Base-by-base conservation (phyloP, 2,329 filamentous ascomycete species). In the Stachybotrys echinatus region DNA sequence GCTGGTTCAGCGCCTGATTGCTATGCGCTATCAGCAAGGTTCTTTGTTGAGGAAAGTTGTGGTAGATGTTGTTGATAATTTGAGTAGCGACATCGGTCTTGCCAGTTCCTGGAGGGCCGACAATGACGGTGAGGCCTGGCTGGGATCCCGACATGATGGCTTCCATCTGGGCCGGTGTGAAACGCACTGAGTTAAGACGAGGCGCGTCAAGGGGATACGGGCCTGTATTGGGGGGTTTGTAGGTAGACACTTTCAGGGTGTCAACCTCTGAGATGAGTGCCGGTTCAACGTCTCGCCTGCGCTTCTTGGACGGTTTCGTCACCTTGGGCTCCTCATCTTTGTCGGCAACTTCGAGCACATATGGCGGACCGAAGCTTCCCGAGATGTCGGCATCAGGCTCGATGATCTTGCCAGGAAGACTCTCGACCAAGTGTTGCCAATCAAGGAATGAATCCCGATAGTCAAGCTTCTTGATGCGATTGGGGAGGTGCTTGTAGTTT, bases 81-180 rank as follows among this genome's bases (percentile, higher is more conserved):
- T 99, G 94, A 5, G 92, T 96, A 45, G 91, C 92, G 48, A 99
- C 94, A 69, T 99, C 94, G n/a, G 94, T 99, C 74, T 99, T 99
- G 54, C 95, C 94, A 6, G 94, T 99, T 49, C 94, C 94, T 7
- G 94, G 94, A 48, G 94, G 94, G 1, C 94, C 94, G 54, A 99
- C 89, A 58, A 99, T 87, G 45, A 99, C 82, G 1, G 92, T 96
- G 47, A 99, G 77, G 19, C 95, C 94, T 34, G 94, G 92, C 61
- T 99, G 95, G 6, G 89, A 92, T 19, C 94, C 94, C 39, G 92
- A 96, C 52, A 88, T 84, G 61, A 99, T 94, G 22, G 94, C 94
- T 65, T 97, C 89, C 23, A 95, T 81, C 68, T 97, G 94, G 37
- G 88, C 83, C 31, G 92, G 84, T 5, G 94, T 99, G 64, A 97